Evolutionary conservation across 1,139 yeast species (phyloP).

Genomic region (Debaryomycetaceae sp.): DNA sequence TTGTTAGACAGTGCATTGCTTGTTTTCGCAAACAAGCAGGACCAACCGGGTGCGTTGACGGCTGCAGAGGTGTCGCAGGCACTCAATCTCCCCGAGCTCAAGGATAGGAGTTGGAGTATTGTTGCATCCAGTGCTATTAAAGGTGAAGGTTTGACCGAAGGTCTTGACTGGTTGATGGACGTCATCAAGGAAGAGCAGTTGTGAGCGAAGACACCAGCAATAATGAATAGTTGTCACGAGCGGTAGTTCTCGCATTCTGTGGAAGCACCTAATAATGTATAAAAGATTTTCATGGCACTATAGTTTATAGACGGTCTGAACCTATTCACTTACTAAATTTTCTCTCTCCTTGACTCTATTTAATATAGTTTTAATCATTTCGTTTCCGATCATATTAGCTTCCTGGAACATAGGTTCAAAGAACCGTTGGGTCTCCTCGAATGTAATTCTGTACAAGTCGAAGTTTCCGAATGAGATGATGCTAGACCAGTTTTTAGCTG

Average conservation of each 20-base stretch:
- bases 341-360: conserved; percentile 47
- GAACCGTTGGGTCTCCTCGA: conserved; percentile 75
- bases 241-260: not conserved
- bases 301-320: not conserved
- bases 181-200: conserved; percentile 90
- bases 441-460: conserved; percentile 64
- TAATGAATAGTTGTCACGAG: not conserved
- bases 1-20: conserved; percentile 82
- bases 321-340: conserved; percentile 1
- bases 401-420: conserved; percentile 85
- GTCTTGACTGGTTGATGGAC: conserved; percentile 95
- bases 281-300: not conserved
- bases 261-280: not conserved
- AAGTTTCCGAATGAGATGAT: conserved; percentile 77
- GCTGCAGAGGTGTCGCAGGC: conserved; percentile 95
- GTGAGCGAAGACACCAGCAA: conserved; percentile 18
- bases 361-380: conserved; percentile 86
- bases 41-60: conserved; percentile 90
- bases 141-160: conserved; percentile 95
- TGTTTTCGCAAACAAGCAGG: conserved; percentile 97
- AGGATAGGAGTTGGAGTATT: conserved; percentile 97
- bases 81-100: conserved; percentile 77
- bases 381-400: conserved; percentile 89
- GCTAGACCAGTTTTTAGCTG: conserved; percentile 83
- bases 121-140: conserved; percentile 95